Percentiles rank a stretch among this genome's conserved stretches.
These are phyloP conservation scores for Hawksworthiomyces lignivorus DNA, from an alignment of 2,329 filamentous ascomycete species.

Conservation along the genomic window DNA sequence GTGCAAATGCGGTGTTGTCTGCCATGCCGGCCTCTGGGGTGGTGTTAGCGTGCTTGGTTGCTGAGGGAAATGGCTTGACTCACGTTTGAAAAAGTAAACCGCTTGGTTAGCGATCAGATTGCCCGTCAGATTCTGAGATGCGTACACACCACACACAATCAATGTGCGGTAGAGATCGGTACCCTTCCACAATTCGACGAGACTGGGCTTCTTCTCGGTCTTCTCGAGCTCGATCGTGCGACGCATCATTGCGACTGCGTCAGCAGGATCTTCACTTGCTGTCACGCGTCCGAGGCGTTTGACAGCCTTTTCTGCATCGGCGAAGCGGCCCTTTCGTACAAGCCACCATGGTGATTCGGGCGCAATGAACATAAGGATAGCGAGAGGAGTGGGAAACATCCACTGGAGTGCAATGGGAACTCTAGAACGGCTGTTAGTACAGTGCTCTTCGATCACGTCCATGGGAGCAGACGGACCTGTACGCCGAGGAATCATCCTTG, in stretches of 20 bases:
- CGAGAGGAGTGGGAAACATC: slow-evolving; percentile 49
- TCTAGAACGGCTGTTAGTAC: too few species aligned
- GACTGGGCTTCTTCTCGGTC: slow-evolving; percentile 36
- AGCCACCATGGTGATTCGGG: slow-evolving; percentile 51
- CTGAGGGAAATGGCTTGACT: too few species aligned
- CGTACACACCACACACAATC: slow-evolving; percentile 50
- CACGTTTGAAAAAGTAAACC: slow-evolving; percentile 51
- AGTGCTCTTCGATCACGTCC: too few species aligned
- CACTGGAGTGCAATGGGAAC: slow-evolving; percentile 50
- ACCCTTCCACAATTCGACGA: slow-evolving; percentile 46
- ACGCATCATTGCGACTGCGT: slow-evolving; percentile 49
- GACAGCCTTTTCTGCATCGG: slow-evolving; percentile 37
- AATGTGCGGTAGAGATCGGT: slow-evolving; percentile 46
- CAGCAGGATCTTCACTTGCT: slow-evolving; percentile 21
- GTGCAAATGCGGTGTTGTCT: slow-evolving; percentile 47
- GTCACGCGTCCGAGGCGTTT: slow-evolving; percentile 38
- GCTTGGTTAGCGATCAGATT: slow-evolving; percentile 58
- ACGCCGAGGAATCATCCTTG: slow-evolving; percentile 24
- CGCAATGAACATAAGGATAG: slow-evolving; percentile 42
- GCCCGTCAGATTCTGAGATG: slow-evolving; percentile 53
- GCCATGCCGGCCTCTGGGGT: slow-evolving; percentile 56
- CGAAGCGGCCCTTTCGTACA: slow-evolving; percentile 41
- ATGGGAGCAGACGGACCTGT: too few species aligned
- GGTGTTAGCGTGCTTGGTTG: too few species aligned
- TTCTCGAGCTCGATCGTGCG: slow-evolving; percentile 49